Evolutionary conservation across 306 rosid species (phyloP).

Genomic region (Cercis canadensis): DNA sequence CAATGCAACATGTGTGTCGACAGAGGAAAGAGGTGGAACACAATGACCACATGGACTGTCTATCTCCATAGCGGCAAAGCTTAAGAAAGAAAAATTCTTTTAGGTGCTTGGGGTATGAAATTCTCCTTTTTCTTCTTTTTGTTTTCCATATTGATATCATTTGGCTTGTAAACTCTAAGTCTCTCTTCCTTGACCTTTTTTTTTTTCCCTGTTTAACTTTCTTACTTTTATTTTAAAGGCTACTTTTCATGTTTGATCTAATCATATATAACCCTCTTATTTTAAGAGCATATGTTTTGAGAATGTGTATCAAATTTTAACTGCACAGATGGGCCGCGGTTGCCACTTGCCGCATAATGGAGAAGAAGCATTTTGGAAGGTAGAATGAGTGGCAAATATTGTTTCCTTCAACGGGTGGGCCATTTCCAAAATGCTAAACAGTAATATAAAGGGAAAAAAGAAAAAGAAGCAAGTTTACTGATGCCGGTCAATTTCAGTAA

Average conservation of each 20-base stretch:
- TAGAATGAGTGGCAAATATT: background rate
- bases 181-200: constrained; percentile 3
- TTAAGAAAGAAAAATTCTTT: background rate
- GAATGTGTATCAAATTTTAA: background rate
- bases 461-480: too few species aligned
- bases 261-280: constrained; percentile 8
- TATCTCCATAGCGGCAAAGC: constrained; percentile 33
- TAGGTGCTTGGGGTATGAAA: constrained; percentile 3
- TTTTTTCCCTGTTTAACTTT: background rate
- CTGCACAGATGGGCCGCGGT: background rate
- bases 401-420: constrained; percentile 15
- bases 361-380: constrained; percentile 15
- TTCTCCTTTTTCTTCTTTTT: constrained; percentile 2
- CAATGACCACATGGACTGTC: constrained; percentile 61
- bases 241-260: constrained; percentile 6
- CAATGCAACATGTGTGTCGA: constrained; percentile 58
- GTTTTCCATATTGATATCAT: background rate
- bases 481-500: too few species aligned
- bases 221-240: constrained; percentile 11
- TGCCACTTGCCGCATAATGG: constrained; percentile 15
- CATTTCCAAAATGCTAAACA: constrained; percentile 7
- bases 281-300: background rate
- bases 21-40: constrained; percentile 42
- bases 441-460: background rate
- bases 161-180: background rate